phyloP scores from a whole-genome alignment of 1,139 yeast genomes.

The Yamadazyma dushanensis region DNA sequence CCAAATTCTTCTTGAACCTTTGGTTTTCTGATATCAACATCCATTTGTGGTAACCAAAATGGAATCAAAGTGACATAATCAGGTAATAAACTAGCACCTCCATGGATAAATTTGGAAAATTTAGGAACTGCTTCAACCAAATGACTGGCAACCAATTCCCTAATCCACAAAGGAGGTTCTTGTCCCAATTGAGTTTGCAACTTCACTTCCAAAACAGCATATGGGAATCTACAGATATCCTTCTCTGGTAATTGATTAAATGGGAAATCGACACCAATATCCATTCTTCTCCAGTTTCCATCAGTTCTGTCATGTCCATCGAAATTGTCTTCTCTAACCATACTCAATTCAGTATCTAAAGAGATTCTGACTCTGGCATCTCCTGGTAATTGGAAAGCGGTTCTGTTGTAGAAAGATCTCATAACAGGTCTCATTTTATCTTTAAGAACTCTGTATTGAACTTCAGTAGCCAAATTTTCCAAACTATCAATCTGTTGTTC shows the following conservation, averaged over 20 bases:
- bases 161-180: conserved; percentile 97
- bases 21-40: conserved; percentile 90
- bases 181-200: conserved; percentile 97
- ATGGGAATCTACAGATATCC: conserved; percentile 91
- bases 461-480: conserved; percentile 89
- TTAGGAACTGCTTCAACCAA: conserved; percentile 97
- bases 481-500: conserved; percentile 84
- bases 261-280: conserved; percentile 96
- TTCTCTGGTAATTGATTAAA: conserved; percentile 78
- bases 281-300: conserved; percentile 97
- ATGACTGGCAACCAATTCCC: conserved; percentile 87
- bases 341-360: conserved; percentile 88
- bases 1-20: conserved; percentile 67
- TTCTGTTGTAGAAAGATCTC: conserved; percentile 94
- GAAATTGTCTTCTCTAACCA: conserved; percentile 96
- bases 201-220: conserved; percentile 95
- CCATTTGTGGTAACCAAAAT: conserved; percentile 99
- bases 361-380: conserved; percentile 98
- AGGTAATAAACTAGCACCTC: conserved; percentile 85
- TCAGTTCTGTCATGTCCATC: conserved; percentile 90
- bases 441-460: conserved; percentile 84
- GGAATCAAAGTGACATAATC: conserved; percentile 83
- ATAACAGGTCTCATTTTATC: conserved; percentile 89
- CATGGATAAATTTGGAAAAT: conserved; percentile 95
- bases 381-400: conserved; percentile 98